Conservation (phyloP, 345 rosid species). For the Lenwebbia sp. region DNA sequence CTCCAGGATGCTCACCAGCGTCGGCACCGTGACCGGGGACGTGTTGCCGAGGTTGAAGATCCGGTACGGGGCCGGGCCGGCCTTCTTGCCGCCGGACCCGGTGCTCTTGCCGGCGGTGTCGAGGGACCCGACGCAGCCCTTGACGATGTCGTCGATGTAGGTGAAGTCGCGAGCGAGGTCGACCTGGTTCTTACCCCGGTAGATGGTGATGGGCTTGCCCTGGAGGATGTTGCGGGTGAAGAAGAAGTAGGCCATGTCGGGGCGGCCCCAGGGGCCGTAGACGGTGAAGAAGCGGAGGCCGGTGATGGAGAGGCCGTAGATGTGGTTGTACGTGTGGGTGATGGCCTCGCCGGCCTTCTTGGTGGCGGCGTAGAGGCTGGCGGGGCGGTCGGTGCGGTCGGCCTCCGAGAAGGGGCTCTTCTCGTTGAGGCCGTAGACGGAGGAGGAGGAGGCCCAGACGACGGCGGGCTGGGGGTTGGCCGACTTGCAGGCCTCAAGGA, state of each 20-base stretch:
- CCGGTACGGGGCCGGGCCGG: slow-evolving; percentile 21
- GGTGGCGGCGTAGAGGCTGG: slow-evolving; percentile 24
- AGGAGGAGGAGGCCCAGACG: slow-evolving; percentile 31
- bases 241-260: slow-evolving; percentile 31
- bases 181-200: slow-evolving; percentile 21
- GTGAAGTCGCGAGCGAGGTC: slow-evolving; percentile 27
- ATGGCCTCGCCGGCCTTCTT: slow-evolving; percentile 30
- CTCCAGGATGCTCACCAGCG: slow-evolving; percentile 20
- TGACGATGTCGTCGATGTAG: slow-evolving; percentile 25
- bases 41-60: slow-evolving; percentile 25
- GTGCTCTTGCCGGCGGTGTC: slow-evolving; percentile 23
- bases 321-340: slow-evolving; percentile 29
- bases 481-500: slow-evolving; percentile 23
- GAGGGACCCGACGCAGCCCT: slow-evolving; percentile 21
- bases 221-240: slow-evolving; percentile 19
- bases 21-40: slow-evolving; percentile 27
- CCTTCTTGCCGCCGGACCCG: slow-evolving; percentile 25
- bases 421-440: slow-evolving; percentile 26
- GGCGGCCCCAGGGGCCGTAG: slow-evolving; percentile 30
- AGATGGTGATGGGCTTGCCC: slow-evolving; percentile 26
- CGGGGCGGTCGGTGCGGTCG: slow-evolving; percentile 13
- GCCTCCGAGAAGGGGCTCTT: slow-evolving; percentile 18
- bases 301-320: slow-evolving; percentile 24
- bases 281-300: slow-evolving; percentile 28
- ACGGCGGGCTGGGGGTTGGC: slow-evolving; percentile 23